Conservation (phyloP, 257 asterid genomes). For the Henckelia pumila region DNA sequence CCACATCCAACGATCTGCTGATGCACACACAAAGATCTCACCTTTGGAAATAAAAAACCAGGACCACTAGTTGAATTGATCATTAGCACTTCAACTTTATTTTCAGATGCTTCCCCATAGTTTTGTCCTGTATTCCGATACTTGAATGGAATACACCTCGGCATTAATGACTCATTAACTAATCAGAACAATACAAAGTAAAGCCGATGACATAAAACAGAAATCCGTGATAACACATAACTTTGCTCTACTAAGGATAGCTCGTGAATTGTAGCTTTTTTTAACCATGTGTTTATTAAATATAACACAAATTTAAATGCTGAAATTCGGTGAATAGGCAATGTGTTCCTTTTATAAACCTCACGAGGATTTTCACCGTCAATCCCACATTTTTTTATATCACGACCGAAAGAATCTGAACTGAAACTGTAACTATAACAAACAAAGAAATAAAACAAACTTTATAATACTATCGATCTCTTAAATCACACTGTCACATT, state of each 20-base stretch:
- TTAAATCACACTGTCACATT: background rate
- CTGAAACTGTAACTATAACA: no score
- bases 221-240: background rate
- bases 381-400: background rate
- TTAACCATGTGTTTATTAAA: background rate
- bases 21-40: slow-evolving; percentile 27
- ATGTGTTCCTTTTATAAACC: background rate
- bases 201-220: background rate
- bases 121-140: slow-evolving; percentile 28
- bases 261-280: background rate
- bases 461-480: background rate
- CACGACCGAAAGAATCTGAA: no score
- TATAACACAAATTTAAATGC: background rate
- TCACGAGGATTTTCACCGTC: background rate
- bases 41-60: slow-evolving; percentile 61
- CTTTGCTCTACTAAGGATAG: no score
- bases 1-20: slow-evolving; percentile 25
- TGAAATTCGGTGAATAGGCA: background rate
- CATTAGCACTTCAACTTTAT: slow-evolving; percentile 46
- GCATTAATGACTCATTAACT: background rate
- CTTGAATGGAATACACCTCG: slow-evolving; percentile 42
- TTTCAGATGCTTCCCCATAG: slow-evolving; percentile 31
- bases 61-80: slow-evolving; percentile 56
- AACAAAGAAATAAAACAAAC: no score
- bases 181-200: background rate